Conservation (phyloP, 306 rosid species). For the Argentina anserina region DNA sequence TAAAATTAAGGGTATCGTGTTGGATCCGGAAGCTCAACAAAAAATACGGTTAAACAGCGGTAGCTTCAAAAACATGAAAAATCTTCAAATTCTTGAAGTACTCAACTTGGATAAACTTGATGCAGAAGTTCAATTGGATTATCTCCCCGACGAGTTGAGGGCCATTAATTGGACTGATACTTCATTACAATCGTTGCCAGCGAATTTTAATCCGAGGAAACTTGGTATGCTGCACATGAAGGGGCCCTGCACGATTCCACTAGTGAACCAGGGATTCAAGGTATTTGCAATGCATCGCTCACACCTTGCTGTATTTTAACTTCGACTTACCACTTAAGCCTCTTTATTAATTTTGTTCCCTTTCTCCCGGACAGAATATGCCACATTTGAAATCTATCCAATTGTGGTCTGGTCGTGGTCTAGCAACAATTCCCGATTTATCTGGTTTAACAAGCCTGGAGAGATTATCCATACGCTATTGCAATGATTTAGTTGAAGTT, state of each 20-base stretch:
- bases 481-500: not conserved
- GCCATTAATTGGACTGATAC: accelerated
- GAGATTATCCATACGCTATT: accelerated
- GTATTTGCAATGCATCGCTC: too few species aligned
- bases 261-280: not conserved
- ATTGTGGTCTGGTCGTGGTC: not conserved
- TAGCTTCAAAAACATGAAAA: conserved; percentile 8
- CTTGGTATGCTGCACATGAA: not conserved
- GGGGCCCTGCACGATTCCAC: not conserved
- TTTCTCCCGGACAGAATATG: not conserved
- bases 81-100: not conserved
- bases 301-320: too few species aligned
- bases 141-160: not conserved
- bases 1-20: not conserved
- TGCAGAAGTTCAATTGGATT: not conserved
- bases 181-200: not conserved
- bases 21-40: not conserved
- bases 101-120: not conserved
- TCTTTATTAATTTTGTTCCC: not conserved
- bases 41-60: conserved; percentile 11
- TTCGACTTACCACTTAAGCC: too few species aligned
- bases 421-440: not conserved
- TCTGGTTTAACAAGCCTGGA: not conserved
- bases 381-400: not conserved
- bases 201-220: not conserved